Base-by-base conservation (phyloP, 2,329 filamentous ascomycete species). In the Aspergillus amoenus region DNA sequence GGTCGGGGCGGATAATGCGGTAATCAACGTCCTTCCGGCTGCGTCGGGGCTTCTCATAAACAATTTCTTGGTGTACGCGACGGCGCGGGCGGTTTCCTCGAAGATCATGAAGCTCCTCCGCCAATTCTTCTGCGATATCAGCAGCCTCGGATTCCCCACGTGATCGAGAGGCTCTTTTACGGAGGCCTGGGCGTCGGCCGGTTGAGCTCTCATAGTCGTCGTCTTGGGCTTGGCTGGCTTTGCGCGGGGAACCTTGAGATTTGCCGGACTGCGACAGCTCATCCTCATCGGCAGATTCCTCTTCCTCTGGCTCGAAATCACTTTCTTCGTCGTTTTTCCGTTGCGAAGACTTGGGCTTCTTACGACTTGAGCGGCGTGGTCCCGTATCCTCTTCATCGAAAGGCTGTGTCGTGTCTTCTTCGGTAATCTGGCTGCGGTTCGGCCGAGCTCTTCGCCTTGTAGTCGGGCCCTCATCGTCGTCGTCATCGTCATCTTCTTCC, bases 1-100 rank as follows among this genome's bases (percentile, higher is more conserved):
- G 79, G 62, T 91, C 88, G 41, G 93, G 86, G 1, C 91, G 87
- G 43, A 90, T 85, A 68, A 97, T 90, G 56, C 89, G 89, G 73
- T 97, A 97, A 71, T 96, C 90, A 30, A 94, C 89, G 47, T 84
- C 82, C 63, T 89, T 88, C 34, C 85, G 59, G 78, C 79, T 74
- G 79, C 79, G 68, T 65, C 87, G 61, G 80, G 86, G 62, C 47
- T 77, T 78, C 57, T 77, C 73, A 55, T 75, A 75, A 22, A 73
- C 61, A 27, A 75, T 72, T 44, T 73, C 67, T 32, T 68, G 65
- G 22, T 69, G 68, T 30, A 70, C 60, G 47, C 72, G 70, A 42
- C 75, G 73, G 52, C 74, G 76, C 32, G 73, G 68, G n/a, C 77
- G 73, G 13, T 77, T 73, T 59, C 75, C 73, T 59, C 80, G 78